Conservation (phyloP, 2,329 filamentous ascomycete genomes). For the Albifimbria verrucaria region DNA sequence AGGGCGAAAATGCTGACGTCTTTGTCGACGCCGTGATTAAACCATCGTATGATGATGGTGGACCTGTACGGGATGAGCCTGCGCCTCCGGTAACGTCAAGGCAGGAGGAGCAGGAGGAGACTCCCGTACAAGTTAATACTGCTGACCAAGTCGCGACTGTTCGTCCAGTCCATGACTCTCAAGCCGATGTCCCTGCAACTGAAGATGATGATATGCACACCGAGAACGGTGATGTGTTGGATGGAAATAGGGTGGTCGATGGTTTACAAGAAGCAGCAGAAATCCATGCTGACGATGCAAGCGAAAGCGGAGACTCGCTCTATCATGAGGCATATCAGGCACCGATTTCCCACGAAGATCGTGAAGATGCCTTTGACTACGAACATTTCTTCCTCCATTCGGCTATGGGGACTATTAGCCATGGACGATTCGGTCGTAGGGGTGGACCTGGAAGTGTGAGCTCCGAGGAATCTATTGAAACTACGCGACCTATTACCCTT, state of each 20-base stretch:
- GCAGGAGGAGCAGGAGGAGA: neutral
- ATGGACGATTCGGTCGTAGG: conserved; percentile 21
- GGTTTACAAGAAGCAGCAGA: conserved; percentile 34
- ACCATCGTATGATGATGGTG: neutral
- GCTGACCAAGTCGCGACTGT: conserved; percentile 1
- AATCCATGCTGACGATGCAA: conserved; percentile 38
- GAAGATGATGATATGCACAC: conserved; percentile 36
- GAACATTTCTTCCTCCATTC: conserved; percentile 94
- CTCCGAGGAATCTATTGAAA: conserved; percentile 61
- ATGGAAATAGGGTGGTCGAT: conserved; percentile 18
- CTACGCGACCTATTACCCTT: conserved; percentile 43
- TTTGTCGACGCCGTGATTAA: neutral
- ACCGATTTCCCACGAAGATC: conserved; percentile 80
- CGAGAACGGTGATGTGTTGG: conserved; percentile 24
- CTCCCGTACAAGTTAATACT: neutral
- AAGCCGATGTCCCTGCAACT: conserved; percentile 25
- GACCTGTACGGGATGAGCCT: neutral
- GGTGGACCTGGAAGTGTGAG: conserved; percentile 50
- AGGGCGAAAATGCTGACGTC: neutral
- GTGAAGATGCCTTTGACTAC: conserved; percentile 93
- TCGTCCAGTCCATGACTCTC: conserved; percentile 14
- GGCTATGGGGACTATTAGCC: conserved; percentile 74
- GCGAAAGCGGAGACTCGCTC: conserved; percentile 62
- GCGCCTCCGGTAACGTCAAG: neutral
- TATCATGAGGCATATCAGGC: conserved; percentile 60